Evolutionary conservation across 2,329 filamentous ascomycete species (phyloP).

Genomic region (Neofusicoccum umdonicola): DNA sequence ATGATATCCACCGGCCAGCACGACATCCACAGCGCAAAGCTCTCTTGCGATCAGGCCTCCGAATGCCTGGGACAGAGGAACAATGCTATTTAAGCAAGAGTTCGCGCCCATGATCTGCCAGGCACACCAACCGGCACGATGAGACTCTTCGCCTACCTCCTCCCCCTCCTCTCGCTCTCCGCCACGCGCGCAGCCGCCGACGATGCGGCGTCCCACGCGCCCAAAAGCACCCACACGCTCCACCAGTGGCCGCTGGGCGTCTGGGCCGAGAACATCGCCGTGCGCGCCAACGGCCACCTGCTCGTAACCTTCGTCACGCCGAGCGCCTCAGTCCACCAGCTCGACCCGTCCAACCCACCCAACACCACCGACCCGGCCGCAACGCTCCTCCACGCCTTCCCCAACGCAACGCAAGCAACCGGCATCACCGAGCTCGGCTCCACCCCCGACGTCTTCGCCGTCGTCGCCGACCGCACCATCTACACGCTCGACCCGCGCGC

Average conservation of each 20-base stretch:
- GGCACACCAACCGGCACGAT: no score
- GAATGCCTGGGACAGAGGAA: no score
- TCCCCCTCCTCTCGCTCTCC: no score
- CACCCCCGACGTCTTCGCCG: constrained; percentile 31
- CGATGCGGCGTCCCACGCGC: neutral
- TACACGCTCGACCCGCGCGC: neutral
- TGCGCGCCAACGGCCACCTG: constrained; percentile 35
- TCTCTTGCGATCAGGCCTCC: no score
- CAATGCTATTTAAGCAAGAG: no score
- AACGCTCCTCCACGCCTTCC: constrained; percentile 31
- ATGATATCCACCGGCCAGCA: no score
- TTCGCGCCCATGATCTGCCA: no score
- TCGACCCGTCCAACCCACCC: constrained; percentile 27
- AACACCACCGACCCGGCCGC: constrained; percentile 18
- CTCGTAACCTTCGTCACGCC: constrained; percentile 31
- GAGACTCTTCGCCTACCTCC: no score
- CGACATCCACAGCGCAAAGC: no score
- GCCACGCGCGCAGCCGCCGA: no score
- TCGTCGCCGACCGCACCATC: constrained; percentile 19
- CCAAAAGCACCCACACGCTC: constrained; percentile 16
- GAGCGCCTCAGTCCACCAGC: constrained; percentile 30
- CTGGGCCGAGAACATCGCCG: constrained; percentile 39
- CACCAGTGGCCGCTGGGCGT: constrained; percentile 27
- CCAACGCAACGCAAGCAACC: neutral
- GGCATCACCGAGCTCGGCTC: neutral